Base-by-base conservation (phyloP, 2,329 filamentous ascomycete genomes). In the Rhytidhysteron rufulum region DNA sequence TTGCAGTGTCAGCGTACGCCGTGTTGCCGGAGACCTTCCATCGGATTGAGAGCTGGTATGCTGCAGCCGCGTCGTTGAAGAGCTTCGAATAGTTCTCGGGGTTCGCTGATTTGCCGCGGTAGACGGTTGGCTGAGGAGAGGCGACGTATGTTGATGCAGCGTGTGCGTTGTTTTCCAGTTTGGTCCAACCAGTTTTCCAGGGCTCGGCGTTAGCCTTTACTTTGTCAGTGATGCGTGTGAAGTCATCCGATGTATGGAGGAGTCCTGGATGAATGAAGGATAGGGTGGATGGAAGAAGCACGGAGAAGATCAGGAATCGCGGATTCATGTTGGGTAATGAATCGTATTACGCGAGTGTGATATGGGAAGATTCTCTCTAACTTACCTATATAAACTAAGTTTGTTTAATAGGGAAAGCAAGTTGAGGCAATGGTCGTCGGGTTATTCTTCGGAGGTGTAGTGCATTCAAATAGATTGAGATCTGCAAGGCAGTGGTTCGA, bases 21-120 rank as follows among this genome's bases (percentile, higher is more conserved):
- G 51, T 54, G 31, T 69, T 49, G 4, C 60, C 64, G 1, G 63
- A 60, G 32, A 73, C 47, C 42, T 62, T 64, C 69, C 68, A 74
- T 17, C 60, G 57, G 1, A 74, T 41, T 5, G 66, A 66, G 20
- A 65, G 58, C 9, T 54, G 50, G 41, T 71, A 72, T 1, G 66
- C 65, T 2, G 65, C 63, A 1, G 60, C 54, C 7, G 59, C 51
- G 38, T 70, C 66, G 3, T 53, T 50, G 41, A 57, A 69, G 1
- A 67, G 47, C 9, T 22, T 39, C 5, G 40, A 19, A 34, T 68
- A 68, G 45, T 69, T 69, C 43, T 69, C 44, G 4, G 53, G 5
- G 32, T 57, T 42, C 41, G 57, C 48, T n/a, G n/a, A n/a, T 25
- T 42, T 27, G 17, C 66, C 66, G 5, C 69, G 66, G 41, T 62